These are phyloP conservation scores for Hordeum marinum DNA, from an alignment of 176 grass and related monocot genomes.

Conservation along the genomic window DNA sequence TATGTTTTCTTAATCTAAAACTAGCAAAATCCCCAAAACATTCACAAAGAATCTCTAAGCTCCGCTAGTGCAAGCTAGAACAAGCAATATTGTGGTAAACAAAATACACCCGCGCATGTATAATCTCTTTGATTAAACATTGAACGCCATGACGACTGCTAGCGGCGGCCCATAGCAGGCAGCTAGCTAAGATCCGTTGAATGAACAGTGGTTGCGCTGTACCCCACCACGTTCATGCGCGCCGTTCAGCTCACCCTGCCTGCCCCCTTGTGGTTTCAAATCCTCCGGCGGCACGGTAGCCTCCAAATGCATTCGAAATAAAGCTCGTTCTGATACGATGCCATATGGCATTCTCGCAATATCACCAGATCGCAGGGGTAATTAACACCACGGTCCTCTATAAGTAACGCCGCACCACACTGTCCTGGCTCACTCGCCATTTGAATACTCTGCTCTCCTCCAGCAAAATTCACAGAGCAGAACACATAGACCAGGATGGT, in stretches of 20 bases:
- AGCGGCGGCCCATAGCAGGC: background rate
- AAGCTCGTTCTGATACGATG: background rate
- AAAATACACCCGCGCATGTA: no score
- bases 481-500: conserved; percentile 28
- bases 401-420: conserved; percentile 19
- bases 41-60: no score
- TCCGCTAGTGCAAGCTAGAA: background rate
- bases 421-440: background rate
- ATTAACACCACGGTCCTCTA: background rate
- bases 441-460: background rate
- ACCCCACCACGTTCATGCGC: background rate
- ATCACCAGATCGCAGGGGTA: background rate
- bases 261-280: background rate
- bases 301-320: conserved; percentile 38
- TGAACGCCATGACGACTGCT: background rate
- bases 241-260: background rate
- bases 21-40: no score
- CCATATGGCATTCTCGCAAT: background rate
- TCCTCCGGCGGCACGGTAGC: background rate
- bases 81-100: no score
- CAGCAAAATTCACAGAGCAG: background rate
- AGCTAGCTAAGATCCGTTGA: background rate
- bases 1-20: no score
- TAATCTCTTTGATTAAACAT: background rate
- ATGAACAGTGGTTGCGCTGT: background rate